Percentiles rank a stretch among this genome's conserved stretches.
phyloP scores from a whole-genome alignment of 2,329 filamentous ascomycete species.

The Ilyonectria destructans region DNA sequence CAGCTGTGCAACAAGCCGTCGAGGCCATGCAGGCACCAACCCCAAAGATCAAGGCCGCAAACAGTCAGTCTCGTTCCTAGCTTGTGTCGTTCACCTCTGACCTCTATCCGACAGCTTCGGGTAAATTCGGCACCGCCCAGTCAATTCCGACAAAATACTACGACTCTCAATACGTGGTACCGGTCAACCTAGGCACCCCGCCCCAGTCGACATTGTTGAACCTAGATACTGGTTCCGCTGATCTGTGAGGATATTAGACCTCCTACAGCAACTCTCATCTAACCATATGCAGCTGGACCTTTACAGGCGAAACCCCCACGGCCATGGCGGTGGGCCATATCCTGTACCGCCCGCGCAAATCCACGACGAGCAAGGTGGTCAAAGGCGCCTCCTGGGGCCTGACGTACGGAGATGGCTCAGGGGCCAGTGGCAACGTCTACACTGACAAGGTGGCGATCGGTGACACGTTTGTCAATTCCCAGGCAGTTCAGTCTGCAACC shows the following conservation, averaged over 20 bases:
- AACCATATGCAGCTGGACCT: conserved; percentile 74
- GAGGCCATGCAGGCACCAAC: conserved; percentile 13
- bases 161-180: conserved; percentile 73
- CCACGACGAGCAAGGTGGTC: conserved; percentile 62
- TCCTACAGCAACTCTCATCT: fast-evolving
- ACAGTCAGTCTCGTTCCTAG: conserved; percentile 35
- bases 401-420: conserved; percentile 76
- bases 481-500: conserved; percentile 78
- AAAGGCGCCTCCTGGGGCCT: conserved; percentile 69
- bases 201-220: conserved; percentile 75
- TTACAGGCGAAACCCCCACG: conserved; percentile 71
- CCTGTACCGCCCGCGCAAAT: conserved; percentile 69
- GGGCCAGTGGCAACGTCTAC: conserved; percentile 77
- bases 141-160: conserved; percentile 53
- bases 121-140: conserved; percentile 43
- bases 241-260: conserved; percentile 57
- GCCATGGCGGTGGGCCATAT: conserved; percentile 66
- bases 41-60: conserved; percentile 35
- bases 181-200: conserved; percentile 74
- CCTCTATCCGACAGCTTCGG: conserved; percentile 15
- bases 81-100: not conserved
- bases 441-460: conserved; percentile 76
- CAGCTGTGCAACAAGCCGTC: conserved; percentile 45
- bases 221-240: conserved; percentile 76
- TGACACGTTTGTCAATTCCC: conserved; percentile 69